These are phyloP conservation scores for Penicillium freii DNA, from an alignment of 2,329 filamentous ascomycete species.

Conservation along the genomic window DNA sequence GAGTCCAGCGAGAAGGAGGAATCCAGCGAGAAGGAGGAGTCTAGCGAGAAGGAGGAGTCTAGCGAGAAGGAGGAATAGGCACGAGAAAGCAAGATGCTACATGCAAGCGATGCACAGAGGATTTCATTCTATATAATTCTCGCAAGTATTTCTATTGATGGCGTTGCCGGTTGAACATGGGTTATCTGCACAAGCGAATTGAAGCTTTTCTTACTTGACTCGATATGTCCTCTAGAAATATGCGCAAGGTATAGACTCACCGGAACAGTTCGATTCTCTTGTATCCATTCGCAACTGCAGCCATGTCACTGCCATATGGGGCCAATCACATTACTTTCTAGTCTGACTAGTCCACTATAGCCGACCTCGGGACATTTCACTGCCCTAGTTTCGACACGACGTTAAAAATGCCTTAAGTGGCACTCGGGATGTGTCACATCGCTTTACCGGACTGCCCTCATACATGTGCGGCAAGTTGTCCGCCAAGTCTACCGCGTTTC, in stretches of 20 bases:
- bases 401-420: not conserved
- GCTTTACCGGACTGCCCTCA: not conserved
- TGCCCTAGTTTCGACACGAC: not conserved
- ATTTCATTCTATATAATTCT: not conserved
- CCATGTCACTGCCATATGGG: too few species aligned
- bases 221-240: not conserved
- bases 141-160: not conserved
- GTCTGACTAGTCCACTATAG: not conserved
- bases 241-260: not conserved
- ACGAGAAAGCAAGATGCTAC: not conserved
- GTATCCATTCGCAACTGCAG: not conserved
- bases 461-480: not conserved
- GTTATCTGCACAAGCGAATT: constrained; percentile 6
- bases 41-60: not conserved
- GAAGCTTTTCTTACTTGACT: constrained; percentile 1
- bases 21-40: constrained; percentile 1
- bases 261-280: not conserved
- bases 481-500: not conserved
- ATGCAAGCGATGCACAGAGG: constrained; percentile 2
- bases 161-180: constrained; percentile 6
- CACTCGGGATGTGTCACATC: not conserved
- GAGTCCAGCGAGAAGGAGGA: not conserved
- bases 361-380: too few species aligned
- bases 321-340: not conserved
- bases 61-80: not conserved